Conservation (phyloP, 257 asterid species). For the Oldenlandia corymbosa region DNA sequence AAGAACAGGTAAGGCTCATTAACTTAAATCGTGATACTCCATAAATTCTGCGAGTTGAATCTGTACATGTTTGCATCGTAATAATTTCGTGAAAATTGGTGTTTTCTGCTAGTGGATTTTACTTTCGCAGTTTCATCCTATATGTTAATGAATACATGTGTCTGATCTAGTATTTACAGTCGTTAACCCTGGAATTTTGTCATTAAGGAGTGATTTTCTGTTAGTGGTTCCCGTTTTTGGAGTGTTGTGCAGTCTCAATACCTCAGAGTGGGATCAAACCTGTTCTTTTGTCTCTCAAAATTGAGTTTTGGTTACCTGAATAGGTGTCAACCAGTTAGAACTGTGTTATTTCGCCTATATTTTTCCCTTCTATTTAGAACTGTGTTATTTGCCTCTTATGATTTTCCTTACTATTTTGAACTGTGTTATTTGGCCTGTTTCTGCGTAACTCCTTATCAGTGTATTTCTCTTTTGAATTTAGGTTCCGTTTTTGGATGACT, state of each 20-base stretch:
- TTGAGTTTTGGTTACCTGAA: not conserved
- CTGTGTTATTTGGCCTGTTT: not conserved
- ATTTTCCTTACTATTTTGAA: not conserved
- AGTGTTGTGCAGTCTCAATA: not conserved
- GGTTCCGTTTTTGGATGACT: slow-evolving; percentile 57
- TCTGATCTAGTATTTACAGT: not conserved
- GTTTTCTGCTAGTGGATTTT: not conserved
- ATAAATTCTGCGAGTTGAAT: not conserved
- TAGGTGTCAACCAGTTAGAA: not conserved
- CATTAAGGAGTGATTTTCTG: not conserved
- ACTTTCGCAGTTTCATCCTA: not conserved
- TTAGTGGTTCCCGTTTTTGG: not conserved
- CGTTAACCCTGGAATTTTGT: not conserved
- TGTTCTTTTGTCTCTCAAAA: not conserved
- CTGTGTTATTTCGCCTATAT: no score
- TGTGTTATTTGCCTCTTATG: not conserved
- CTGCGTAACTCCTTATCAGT: not conserved
- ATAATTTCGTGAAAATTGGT: not conserved
- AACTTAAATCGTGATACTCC: not conserved
- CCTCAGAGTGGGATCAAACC: not conserved
- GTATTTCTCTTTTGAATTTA: slow-evolving; percentile 25
- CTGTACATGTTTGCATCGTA: not conserved
- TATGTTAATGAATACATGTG: not conserved
- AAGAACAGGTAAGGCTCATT: slow-evolving; percentile 54
- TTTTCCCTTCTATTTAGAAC: no score